Evolutionary conservation across 2,329 filamentous ascomycete species (phyloP).

Genomic region (Colletotrichum shisoi): DNA sequence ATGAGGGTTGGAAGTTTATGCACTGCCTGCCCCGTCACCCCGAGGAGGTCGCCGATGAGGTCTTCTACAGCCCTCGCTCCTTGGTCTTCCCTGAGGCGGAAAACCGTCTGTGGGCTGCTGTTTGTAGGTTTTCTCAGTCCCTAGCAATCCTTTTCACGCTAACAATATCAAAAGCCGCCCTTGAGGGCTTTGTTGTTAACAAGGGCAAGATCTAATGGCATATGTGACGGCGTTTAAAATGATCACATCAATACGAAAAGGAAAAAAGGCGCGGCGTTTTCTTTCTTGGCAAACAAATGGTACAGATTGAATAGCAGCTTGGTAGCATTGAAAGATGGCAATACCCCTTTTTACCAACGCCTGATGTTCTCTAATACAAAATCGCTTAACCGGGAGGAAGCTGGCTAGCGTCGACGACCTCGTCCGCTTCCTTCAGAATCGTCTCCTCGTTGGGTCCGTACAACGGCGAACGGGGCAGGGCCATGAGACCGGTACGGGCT

Average conservation of each 20-base stretch:
- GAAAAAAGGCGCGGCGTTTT: slow-evolving; percentile 31
- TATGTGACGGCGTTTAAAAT: slow-evolving; percentile 23
- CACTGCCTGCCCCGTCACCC: slow-evolving; percentile 92
- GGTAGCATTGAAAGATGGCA: slow-evolving; percentile 39
- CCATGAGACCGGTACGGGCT: slow-evolving; percentile 94
- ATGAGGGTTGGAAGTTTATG: slow-evolving; percentile 95
- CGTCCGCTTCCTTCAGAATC: slow-evolving; percentile 83
- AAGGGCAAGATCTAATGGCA: slow-evolving; percentile 74
- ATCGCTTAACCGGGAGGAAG: slow-evolving; percentile 81
- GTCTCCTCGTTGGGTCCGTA: slow-evolving; percentile 75
- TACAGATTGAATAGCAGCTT: slow-evolving; percentile 39
- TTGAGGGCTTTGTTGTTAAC: slow-evolving; percentile 94
- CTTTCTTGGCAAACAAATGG: slow-evolving; percentile 32
- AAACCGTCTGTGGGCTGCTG: slow-evolving; percentile 90
- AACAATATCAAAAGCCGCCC: slow-evolving; percentile 61
- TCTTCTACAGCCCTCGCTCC: slow-evolving; percentile 87
- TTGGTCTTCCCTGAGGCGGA: slow-evolving; percentile 94
- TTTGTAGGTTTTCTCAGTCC: slow-evolving; percentile 62
- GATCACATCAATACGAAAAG: slow-evolving; percentile 12
- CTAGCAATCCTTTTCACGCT: slow-evolving; percentile 6
- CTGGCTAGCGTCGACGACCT: slow-evolving; percentile 92
- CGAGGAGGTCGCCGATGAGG: slow-evolving; percentile 92
- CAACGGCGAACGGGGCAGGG: slow-evolving; percentile 89
- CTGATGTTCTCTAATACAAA: slow-evolving; percentile 39
- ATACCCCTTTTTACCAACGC: slow-evolving; percentile 39